Conservation (phyloP, 139 green algal genomes). For the Chlorella sp. region DNA sequence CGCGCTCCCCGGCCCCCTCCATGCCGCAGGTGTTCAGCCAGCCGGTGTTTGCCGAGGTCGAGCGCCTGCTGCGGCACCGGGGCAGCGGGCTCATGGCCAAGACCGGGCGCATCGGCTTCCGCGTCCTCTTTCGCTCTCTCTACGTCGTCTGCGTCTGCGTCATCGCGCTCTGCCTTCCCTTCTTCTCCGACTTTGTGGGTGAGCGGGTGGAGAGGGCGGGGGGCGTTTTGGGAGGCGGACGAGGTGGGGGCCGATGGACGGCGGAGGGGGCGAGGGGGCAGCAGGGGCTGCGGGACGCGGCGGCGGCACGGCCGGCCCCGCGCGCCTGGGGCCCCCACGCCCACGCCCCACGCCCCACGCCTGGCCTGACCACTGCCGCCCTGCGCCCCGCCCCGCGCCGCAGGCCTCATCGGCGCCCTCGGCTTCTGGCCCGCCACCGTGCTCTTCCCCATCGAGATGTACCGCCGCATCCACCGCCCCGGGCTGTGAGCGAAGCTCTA, state of each 20-base stretch:
- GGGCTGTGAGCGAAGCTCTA: not conserved
- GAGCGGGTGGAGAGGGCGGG: too few relatives aligned
- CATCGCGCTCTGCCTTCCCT: constrained; percentile 19
- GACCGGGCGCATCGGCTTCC: constrained; percentile 6
- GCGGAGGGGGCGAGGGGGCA: too few relatives aligned
- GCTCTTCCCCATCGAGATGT: constrained; percentile 30
- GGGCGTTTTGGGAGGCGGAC: too few relatives aligned
- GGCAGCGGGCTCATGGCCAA: not conserved
- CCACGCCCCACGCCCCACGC: too few relatives aligned
- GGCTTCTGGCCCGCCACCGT: constrained; percentile 35
- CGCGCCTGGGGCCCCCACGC: too few relatives aligned
- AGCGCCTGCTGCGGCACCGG: constrained; percentile 2
- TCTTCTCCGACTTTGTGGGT: constrained; percentile 32
- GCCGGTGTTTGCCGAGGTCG: constrained; percentile 19
- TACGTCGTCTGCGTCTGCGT: constrained; percentile 16
- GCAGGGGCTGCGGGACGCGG: too few relatives aligned
- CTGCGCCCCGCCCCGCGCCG: too few relatives aligned
- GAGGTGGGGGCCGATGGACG: too few relatives aligned
- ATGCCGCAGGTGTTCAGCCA: constrained; percentile 13
- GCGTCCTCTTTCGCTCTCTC: constrained; percentile 21
- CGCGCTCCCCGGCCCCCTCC: not conserved
- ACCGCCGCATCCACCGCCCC: constrained; percentile 15
- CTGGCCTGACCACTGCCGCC: too few relatives aligned
- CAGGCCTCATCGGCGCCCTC: constrained; percentile 27
- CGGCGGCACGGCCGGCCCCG: too few relatives aligned